Conservation (phyloP, 305 asterid species). For the Striga hermonthica region DNA sequence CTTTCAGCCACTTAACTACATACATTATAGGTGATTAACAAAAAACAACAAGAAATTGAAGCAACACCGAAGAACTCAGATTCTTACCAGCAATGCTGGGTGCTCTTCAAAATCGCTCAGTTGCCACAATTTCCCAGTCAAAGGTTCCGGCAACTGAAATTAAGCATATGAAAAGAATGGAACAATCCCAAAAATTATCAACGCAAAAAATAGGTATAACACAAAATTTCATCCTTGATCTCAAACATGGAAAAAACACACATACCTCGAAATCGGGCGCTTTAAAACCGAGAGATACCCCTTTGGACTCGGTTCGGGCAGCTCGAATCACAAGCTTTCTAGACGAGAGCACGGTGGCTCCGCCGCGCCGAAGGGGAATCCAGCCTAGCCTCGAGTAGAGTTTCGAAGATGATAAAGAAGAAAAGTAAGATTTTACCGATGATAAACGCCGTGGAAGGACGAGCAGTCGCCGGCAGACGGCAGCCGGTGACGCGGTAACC, state of each 20-base stretch:
- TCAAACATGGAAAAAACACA: constrained; percentile 22
- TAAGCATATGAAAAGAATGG: constrained; percentile 15
- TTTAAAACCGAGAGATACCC: constrained; percentile 67
- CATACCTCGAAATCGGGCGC: constrained; percentile 80
- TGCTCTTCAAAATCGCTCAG: constrained; percentile 71
- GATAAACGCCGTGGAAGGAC: constrained; percentile 29
- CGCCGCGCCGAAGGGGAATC: constrained; percentile 37
- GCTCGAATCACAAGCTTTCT: constrained; percentile 66
- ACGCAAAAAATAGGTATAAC: too few species aligned
- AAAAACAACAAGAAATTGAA: background rate
- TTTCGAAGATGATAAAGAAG: constrained; percentile 34
- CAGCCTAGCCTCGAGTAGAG: constrained; percentile 38
- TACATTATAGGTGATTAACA: background rate
- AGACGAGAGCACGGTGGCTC: constrained; percentile 33
- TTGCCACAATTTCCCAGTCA: constrained; percentile 76
- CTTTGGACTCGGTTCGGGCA: constrained; percentile 71
- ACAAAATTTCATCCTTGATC: background rate
- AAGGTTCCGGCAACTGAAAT: constrained; percentile 81
- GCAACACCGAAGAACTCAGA: background rate
- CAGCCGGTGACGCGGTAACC: constrained; percentile 38
- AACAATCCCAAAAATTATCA: constrained; percentile 7
- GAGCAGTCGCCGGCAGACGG: constrained; percentile 35
- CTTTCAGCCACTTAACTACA: too few species aligned
- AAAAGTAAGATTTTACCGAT: constrained; percentile 22
- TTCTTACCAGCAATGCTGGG: constrained; percentile 75